Percentiles rank a stretch among this genome's conserved stretches.
Evolutionary conservation across 768 basidiomycete genomes (phyloP).

Genomic region (Pleurotus giganteus): DNA sequence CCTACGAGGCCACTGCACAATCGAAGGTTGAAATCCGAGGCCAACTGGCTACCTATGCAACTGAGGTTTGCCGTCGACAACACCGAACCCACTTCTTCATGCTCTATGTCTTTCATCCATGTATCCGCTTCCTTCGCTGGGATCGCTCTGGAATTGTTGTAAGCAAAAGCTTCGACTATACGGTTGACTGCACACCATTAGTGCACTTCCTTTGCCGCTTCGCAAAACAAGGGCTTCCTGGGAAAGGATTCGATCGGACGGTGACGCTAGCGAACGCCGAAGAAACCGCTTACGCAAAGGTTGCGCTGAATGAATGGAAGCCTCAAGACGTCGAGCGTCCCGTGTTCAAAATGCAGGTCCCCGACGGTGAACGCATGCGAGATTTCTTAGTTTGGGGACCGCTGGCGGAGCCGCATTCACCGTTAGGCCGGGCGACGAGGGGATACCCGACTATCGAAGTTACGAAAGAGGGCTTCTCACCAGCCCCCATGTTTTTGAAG

Average conservation of each 20-base stretch:
- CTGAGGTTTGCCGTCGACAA: conserved; percentile 21
- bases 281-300: not conserved
- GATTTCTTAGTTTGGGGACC: not conserved
- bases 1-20: not conserved
- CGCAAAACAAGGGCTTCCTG: not conserved
- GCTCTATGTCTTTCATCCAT: conserved; percentile 21
- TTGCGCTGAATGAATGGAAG: not conserved
- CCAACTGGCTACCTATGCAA: conserved; percentile 21
- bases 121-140: conserved; percentile 27
- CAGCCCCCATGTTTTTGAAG: conserved; percentile 21
- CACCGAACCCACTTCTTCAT: conserved; percentile 25
- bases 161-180: conserved; percentile 22
- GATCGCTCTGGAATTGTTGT: conserved; percentile 31
- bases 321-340: not conserved
- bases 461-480: not conserved
- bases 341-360: not conserved
- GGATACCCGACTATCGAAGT: conserved; percentile 16
- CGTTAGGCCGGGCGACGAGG: conserved; percentile 18
- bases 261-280: not conserved
- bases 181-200: conserved; percentile 12
- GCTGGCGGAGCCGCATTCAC: conserved; percentile 7
- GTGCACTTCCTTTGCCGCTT: conserved; percentile 24
- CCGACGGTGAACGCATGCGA: not conserved
- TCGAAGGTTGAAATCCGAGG: conserved; percentile 13
- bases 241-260: not conserved